Percentiles rank a stretch among this genome's conserved stretches.
These are phyloP conservation scores for Aechmea fasciata DNA, from an alignment of 176 grass and related monocot species.

Conservation along the genomic window DNA sequence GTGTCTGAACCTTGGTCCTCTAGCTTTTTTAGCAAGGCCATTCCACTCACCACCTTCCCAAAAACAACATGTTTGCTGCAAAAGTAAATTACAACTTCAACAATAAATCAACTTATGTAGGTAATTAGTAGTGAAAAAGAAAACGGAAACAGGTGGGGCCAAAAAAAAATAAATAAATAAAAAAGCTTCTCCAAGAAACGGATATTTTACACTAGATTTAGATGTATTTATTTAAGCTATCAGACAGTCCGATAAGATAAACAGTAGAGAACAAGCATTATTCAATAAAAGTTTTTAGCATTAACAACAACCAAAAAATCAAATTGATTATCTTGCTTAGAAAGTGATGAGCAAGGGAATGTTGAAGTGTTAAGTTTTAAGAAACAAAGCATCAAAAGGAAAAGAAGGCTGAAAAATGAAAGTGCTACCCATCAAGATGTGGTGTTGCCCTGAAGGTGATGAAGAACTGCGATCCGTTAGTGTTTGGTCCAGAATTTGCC, in stretches of 20 bases:
- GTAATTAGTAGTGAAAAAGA: background rate
- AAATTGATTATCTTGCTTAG: too few relatives aligned
- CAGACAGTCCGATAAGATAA: too few relatives aligned
- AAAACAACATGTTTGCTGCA: slow-evolving; percentile 79
- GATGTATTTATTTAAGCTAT: too few relatives aligned
- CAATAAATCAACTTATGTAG: background rate
- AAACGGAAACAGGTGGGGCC: background rate
- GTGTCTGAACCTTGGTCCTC: slow-evolving; percentile 34
- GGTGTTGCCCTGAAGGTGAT: slow-evolving; percentile 47
- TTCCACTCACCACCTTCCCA: slow-evolving; percentile 46
- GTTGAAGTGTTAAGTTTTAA: background rate
- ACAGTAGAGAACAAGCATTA: too few relatives aligned
- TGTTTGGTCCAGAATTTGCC: slow-evolving; percentile 52
- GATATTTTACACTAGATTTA: too few relatives aligned
- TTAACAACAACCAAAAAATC: too few relatives aligned
- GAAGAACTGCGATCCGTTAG: slow-evolving; percentile 64
- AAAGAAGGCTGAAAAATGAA: slow-evolving; percentile 15
- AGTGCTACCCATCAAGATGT: slow-evolving; percentile 55
- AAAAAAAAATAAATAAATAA: too few relatives aligned
- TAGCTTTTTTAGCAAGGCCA: slow-evolving; percentile 49
- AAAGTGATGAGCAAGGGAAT: background rate
- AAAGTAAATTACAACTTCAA: slow-evolving; percentile 18
- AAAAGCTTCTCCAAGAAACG: background rate
- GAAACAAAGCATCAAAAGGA: background rate
- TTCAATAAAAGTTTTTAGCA: too few relatives aligned